Base-by-base conservation (phyloP, 2,329 filamentous ascomycete species). In the Penicillium polonicum region DNA sequence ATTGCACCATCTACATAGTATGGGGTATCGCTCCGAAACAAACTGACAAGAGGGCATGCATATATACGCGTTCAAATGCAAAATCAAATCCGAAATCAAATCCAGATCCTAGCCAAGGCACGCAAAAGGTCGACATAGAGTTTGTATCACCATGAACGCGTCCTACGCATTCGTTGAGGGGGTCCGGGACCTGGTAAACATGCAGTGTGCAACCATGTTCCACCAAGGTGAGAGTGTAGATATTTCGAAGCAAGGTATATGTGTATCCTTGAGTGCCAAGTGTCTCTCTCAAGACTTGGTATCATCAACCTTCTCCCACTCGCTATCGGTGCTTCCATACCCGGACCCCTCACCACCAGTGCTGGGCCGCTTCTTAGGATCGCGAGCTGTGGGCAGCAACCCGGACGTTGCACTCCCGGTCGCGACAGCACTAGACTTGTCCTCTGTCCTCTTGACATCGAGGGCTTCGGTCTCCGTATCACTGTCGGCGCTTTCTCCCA, bases 301-400 rank as follows among this genome's bases (percentile, higher is more conserved):
- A 27, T 69, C 68, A 23, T 90, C 91, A 4, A 97, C 89, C 80
- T 94, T 95, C 80, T 97, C 93, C 93, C 93, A 97, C 77, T 97
- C 93, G 70, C 93, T 93, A 78, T 97, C 93, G 5, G 92, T 97
- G 76, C 91, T 93, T 60, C 81, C 69, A 62, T 85, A 82, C 12
- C 81, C 82, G n/a, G 77, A 79, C 52, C 71, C 80, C 52, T 81
- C 80, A 55, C 80, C 80, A 12, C 77, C 74, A 55, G 76, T 67
- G 61, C 72, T 78, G 67, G 69, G 74, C 58, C 78, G 74, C 70
- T 79, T 80, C 70, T 76, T 77, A 60, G 80, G 33, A 45, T 75
- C 76, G 33, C 64, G 65, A 17, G 68, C 68, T 45, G 81, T 78
- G 50, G 79, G 79, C 74, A 83, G 85, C 63, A 85, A 70, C 61